phyloP scores from a whole-genome alignment of 805 yeast species.

The Starmerella riodocensis region DNA sequence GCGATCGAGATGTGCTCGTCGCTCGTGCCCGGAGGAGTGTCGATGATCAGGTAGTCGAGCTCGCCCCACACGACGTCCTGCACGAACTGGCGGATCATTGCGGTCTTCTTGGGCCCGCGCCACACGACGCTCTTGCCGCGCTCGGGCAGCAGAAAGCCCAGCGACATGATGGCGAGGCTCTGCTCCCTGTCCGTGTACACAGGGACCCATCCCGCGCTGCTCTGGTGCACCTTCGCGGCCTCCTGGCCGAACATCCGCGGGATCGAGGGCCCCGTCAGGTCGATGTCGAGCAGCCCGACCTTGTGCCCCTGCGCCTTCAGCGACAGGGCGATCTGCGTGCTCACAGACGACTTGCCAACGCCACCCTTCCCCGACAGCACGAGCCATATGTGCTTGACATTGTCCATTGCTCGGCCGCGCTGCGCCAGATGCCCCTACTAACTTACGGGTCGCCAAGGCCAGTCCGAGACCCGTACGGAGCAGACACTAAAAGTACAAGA shows the following conservation, averaged over 20 bases:
- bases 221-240: constrained; percentile 62
- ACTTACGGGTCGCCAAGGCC: too few relatives aligned
- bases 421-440: too few relatives aligned
- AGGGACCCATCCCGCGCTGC: constrained; percentile 83
- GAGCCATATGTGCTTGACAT: constrained; percentile 58
- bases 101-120: constrained; percentile 98
- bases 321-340: constrained; percentile 84
- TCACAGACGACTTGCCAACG: constrained; percentile 91
- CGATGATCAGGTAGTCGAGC: constrained; percentile 65
- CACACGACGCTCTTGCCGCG: constrained; percentile 88
- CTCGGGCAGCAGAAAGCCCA: constrained; percentile 75
- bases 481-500: too few relatives aligned
- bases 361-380: constrained; percentile 79
- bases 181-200: constrained; percentile 40
- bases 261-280: constrained; percentile 88
- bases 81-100: constrained; percentile 89
- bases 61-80: constrained; percentile 86
- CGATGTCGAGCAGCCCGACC: constrained; percentile 94
- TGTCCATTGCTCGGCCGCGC: constrained; percentile 19
- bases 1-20: constrained; percentile 97
- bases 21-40: constrained; percentile 97
- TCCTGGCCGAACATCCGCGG: constrained; percentile 96
- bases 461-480: too few relatives aligned
- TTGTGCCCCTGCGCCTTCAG: constrained; percentile 54
- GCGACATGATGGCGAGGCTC: constrained; percentile 59